Evolutionary conservation across 148 eudicot species (phyloP).

Genomic region (Persicaria maculosa): DNA sequence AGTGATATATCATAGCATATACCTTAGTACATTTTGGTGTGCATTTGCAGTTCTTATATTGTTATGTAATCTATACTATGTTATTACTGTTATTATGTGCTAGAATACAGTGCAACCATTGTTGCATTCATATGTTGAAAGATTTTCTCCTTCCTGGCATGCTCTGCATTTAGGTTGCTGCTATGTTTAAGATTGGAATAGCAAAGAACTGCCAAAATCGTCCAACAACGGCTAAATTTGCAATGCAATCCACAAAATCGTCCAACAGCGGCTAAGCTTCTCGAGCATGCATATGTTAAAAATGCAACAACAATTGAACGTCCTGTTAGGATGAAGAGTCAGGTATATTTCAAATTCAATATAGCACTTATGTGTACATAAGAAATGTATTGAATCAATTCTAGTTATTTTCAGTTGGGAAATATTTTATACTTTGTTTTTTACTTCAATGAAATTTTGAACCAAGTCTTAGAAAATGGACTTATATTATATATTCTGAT

Average conservation of each 20-base stretch:
- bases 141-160: neutral
- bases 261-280: constrained; percentile 67
- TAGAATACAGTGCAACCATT: no score
- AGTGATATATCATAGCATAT: constrained; percentile 3
- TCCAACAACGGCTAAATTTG: constrained; percentile 66
- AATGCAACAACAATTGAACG: constrained; percentile 55
- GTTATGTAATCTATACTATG: no score
- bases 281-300: constrained; percentile 82
- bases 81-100: no score
- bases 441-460: neutral
- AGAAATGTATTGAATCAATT: no score
- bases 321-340: constrained; percentile 37
- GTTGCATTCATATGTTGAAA: neutral
- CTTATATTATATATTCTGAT: neutral
- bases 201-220: constrained; percentile 95
- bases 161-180: constrained; percentile 55
- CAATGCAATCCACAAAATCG: constrained; percentile 71
- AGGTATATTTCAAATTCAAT: no score
- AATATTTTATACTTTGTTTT: neutral
- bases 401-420: neutral
- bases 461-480: neutral
- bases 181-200: constrained; percentile 88
- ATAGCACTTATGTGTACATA: no score
- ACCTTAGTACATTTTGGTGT: neutral
- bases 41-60: neutral